Evolutionary conservation across 306 rosid genomes (phyloP), one percentile per base, ranked within the genome.

Genomic region (Pachyrhizus erosus): DNA sequence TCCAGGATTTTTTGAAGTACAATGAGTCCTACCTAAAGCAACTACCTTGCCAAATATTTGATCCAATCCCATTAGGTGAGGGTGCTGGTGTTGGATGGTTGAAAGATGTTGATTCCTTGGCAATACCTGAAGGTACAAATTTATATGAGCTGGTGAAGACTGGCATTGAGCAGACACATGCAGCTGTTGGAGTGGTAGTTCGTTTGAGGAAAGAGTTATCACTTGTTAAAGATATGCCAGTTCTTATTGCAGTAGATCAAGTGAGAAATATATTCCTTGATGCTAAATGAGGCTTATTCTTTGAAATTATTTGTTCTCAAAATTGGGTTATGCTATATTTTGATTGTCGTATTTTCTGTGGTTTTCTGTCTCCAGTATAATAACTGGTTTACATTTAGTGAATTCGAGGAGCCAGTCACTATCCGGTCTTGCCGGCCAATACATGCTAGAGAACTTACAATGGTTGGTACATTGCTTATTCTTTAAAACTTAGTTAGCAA

Each of bases 371-470:
- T 86, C 79, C 92, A 93, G 99, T 93, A 89, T 87, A 93, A 96
- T 85, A 96, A 83, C 79, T 96, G 99, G 99, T 96, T 93, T 88
- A 92, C 99, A 14, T 96, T 96, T 94, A 93, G 98, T 23, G 96
- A 89, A 86, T 96, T 84, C 27, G 98, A 90, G 87, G 98, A 93
- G 77, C 88, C 99, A 8, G 93, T 90, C 69, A 92, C 91, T 34
- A 84, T 91, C 86, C 98, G 91, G 48, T 93, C 98, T 65, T 88
- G 96, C 80, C 86, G 90, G 77, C 93, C 93, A 49, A 87, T 96
- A 77, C 99, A 93, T 81, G 97, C 99, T 21, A 93, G 87, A 79
- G 97, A 96, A 68, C 89, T 96, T 48, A 85, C 99, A 34, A 91
- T 87, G 88, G 99, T 96, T 85, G 65, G 97, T 87, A 42, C 21